Conservation (phyloP, 257 asterid species). For the Penstemon davidsonii region DNA sequence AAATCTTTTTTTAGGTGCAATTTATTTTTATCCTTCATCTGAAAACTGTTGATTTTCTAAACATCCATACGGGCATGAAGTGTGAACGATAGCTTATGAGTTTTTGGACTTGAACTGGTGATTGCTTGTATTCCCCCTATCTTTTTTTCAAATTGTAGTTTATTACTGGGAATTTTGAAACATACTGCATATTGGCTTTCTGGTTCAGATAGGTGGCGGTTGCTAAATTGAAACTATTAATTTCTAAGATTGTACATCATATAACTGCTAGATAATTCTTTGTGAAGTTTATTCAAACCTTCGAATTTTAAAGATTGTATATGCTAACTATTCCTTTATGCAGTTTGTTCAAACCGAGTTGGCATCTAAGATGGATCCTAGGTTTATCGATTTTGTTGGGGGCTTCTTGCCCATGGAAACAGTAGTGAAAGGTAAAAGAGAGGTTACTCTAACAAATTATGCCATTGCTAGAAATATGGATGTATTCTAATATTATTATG, state of each 20-base stretch:
- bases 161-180: constrained; percentile 1
- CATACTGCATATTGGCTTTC: not conserved
- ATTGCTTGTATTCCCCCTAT: constrained; percentile 24
- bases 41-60: constrained; percentile 1
- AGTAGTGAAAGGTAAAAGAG: constrained; percentile 67
- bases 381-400: constrained; percentile 45
- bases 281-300: constrained; percentile 76
- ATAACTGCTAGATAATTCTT: constrained; percentile 9
- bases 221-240: not conserved
- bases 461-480: too few species aligned
- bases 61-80: not conserved
- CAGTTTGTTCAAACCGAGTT: constrained; percentile 88
- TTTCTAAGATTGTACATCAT: not conserved
- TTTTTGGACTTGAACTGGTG: constrained; percentile 7
- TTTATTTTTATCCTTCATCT: not conserved
- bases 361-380: constrained; percentile 49
- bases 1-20: not conserved
- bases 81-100: constrained; percentile 7
- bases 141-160: constrained; percentile 1
- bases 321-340: constrained; percentile 28
- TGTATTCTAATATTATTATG: not conserved
- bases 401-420: constrained; percentile 84
- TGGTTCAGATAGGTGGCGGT: not conserved
- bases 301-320: not conserved
- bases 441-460: not conserved